These are phyloP conservation scores for Bidens hawaiensis DNA, from an alignment of 140 eudicot species.

Conservation along the genomic window DNA sequence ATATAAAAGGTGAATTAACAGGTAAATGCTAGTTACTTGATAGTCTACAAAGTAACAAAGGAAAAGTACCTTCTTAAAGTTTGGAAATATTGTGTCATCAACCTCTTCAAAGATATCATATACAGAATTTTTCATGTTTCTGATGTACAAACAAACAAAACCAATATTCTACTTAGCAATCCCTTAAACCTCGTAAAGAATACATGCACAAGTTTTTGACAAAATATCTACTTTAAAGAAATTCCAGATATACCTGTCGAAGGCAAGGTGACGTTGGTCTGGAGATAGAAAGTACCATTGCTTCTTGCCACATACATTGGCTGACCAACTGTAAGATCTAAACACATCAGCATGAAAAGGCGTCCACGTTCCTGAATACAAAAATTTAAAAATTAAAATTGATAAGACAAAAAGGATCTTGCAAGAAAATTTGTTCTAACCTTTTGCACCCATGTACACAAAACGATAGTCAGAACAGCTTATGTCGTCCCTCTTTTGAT, in stretches of 20 bases:
- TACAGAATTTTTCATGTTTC: conserved; percentile 73
- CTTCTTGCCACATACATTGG: conserved; percentile 86
- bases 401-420: conserved; percentile 15
- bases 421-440: conserved; percentile 43
- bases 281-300: conserved; percentile 82
- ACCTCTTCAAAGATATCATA: conserved; percentile 85
- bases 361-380: conserved; percentile 89
- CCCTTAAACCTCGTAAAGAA: neutral
- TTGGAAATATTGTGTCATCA: conserved; percentile 51
- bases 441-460: conserved; percentile 98
- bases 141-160: conserved; percentile 24
- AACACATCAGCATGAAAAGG: conserved; percentile 97
- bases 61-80: conserved; percentile 51
- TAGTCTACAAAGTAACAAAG: conserved; percentile 5
- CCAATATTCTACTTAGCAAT: neutral
- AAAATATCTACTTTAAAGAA: neutral
- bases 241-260: conserved; percentile 62
- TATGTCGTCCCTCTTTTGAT: conserved; percentile 42
- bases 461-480: conserved; percentile 93
- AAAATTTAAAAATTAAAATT: neutral
- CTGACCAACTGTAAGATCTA: conserved; percentile 97
- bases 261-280: conserved; percentile 62
- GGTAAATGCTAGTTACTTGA: neutral
- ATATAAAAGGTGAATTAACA: conserved; percentile 5
- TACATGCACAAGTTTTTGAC: neutral